Evolutionary conservation across 305 asterid species (phyloP), one percentile per base, ranked within the genome.

Genomic region (Euphrasia arctica): DNA sequence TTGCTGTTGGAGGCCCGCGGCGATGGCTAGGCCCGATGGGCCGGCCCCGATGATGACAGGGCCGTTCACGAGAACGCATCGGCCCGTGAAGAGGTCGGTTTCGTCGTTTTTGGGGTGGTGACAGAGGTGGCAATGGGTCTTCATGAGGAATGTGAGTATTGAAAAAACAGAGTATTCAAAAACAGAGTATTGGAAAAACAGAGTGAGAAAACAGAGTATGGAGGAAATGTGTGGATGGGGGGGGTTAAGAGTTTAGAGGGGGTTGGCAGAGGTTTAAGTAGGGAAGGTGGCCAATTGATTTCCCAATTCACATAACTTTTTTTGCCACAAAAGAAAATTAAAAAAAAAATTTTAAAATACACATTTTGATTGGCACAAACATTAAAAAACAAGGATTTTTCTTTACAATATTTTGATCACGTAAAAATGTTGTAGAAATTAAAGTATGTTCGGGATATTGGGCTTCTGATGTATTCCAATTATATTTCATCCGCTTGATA

Each of bases 11-110:
- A 91, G 91, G 54, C 95, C 94, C 0, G 96, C 98, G 0, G 73
- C 95, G n/a, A 91, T 89, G 1, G 96, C 95, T 22, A 91, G 61
- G 1, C 96, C 96, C 0, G 98, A 89, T 0, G 98, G 98, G 14
- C 98, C 98, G 2, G 95, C 95, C 4, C 98, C 98, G 0, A 91
- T 85, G 28, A 91, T 85, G 2, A 91, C 85, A 5, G 98, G 98
- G 22, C 98, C 98, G 65, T 89, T 91, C 4, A 91, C 97, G 25
- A 89, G 77, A 36, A 89, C 67, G 78, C 98, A 81, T 9, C 89
- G 80, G 54, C 89, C 88, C 1, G 89, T 47, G 63, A 87, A 83
- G 42, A 80, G 68, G 72, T 5, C 74, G 45, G 22, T 18, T 18
- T 74, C 88, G 7, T 79, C 83, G 15, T 71, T 72, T 9, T 74